Percentiles rank a stretch among this genome's conserved stretches.
These are phyloP conservation scores for Zea mays DNA, from an alignment of 176 grass and related monocot genomes.

Conservation along the genomic window Zm-B73-REFERENCE-NAM-5.0 NC_050105.1:126876501-126877000, in stretches of 20 bases:
- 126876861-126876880: conserved; percentile 14
- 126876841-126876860: conserved; percentile 26
- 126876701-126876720: conserved; percentile 26
- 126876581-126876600: conserved; percentile 16
- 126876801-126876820: conserved; percentile 13
- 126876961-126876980: conserved; percentile 16
- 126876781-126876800: conserved; percentile 37
- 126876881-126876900: conserved; percentile 50
- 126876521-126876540: not conserved
- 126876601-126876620: conserved; percentile 14
- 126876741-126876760: conserved; percentile 24
- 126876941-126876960: conserved; percentile 58
- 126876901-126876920: conserved; percentile 75
- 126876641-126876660: conserved; percentile 12
- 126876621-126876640: not conserved
- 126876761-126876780: conserved; percentile 21
- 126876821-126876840: conserved; percentile 33
- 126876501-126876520: not conserved
- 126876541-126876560: conserved; percentile 11
- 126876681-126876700: conserved; percentile 13
- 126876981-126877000: not conserved
- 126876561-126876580: not conserved
- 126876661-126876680: conserved; percentile 19
- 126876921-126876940: conserved; percentile 76
- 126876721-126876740: conserved; percentile 24